Evolutionary conservation across 306 rosid species (phyloP).

Genomic region (Acacia melanoxylon): DNA sequence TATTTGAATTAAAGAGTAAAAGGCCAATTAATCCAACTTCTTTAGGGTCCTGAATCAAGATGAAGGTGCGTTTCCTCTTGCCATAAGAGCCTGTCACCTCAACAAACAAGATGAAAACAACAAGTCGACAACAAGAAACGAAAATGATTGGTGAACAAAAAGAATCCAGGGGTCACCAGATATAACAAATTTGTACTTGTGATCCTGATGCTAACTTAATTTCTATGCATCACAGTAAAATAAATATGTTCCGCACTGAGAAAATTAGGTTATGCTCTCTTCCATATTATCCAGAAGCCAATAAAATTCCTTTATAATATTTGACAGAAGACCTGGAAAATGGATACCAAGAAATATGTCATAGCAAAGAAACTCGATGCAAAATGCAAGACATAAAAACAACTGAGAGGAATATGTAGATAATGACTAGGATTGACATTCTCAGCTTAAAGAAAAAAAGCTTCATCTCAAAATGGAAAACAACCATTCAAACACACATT

Average conservation of each 20-base stretch:
- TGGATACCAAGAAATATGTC: not conserved
- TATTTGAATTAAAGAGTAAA: not conserved
- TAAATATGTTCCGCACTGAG: not conserved
- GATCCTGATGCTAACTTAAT: not conserved
- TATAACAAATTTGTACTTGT: not conserved
- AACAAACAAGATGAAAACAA: not conserved
- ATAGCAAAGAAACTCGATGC: not conserved
- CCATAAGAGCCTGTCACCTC: not conserved
- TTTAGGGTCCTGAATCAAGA: not conserved
- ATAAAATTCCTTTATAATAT: not conserved
- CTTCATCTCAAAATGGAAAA: conserved; percentile 17
- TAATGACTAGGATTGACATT: not conserved
- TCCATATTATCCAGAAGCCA: not conserved
- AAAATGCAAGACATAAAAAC: not conserved
- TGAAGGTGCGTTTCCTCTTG: not conserved
- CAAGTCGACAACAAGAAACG: not conserved
- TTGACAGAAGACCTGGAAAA: not conserved
- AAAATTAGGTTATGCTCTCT: not conserved
- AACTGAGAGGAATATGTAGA: not conserved
- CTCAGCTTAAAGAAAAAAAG: not conserved
- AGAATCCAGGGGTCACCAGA: not conserved
- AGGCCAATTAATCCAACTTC: not conserved
- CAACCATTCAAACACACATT: not conserved
- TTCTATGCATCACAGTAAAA: not conserved
- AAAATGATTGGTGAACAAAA: not conserved